Percentiles rank a stretch among this genome's conserved stretches.
phyloP scores from a whole-genome alignment of 129 eudicot species.

The Mikania micrantha region DNA sequence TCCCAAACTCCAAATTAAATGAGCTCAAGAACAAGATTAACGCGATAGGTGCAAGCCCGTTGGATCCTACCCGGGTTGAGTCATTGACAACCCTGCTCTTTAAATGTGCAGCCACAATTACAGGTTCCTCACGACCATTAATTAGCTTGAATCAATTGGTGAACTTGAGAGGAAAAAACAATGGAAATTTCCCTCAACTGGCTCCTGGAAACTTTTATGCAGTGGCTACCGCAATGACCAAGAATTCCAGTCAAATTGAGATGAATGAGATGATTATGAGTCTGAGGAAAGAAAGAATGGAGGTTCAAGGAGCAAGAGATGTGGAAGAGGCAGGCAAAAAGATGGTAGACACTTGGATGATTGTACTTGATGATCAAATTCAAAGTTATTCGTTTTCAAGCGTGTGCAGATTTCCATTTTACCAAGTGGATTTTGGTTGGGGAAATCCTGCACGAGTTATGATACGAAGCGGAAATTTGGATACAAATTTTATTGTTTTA shows the following conservation, averaged over 20 bases:
- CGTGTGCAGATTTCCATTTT: slow-evolving; percentile 5
- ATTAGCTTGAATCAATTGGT: not conserved
- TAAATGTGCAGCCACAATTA: not conserved
- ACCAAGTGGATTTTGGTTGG: slow-evolving; percentile 9
- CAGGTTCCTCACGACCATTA: not conserved
- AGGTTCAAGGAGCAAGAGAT: not conserved
- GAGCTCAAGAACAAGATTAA: slow-evolving; percentile 13
- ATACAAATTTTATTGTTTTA: not conserved
- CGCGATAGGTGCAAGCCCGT: not conserved
- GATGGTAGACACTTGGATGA: not conserved
- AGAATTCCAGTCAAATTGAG: not conserved
- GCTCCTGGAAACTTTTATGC: not conserved
- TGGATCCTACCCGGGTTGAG: not conserved
- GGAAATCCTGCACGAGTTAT: not conserved
- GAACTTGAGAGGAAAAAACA: slow-evolving; percentile 1
- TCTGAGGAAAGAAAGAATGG: not conserved
- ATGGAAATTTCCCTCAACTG: not conserved
- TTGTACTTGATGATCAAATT: not conserved
- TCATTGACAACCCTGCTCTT: not conserved
- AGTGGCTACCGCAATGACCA: not conserved
- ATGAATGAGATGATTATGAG: not conserved
- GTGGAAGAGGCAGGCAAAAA: not conserved
- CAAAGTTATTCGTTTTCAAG: not conserved
- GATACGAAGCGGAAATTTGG: not conserved
- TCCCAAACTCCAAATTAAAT: not conserved